Conservation (phyloP, 352 stramenopile genomes). For the Phytophthora podocarpi region DNA sequence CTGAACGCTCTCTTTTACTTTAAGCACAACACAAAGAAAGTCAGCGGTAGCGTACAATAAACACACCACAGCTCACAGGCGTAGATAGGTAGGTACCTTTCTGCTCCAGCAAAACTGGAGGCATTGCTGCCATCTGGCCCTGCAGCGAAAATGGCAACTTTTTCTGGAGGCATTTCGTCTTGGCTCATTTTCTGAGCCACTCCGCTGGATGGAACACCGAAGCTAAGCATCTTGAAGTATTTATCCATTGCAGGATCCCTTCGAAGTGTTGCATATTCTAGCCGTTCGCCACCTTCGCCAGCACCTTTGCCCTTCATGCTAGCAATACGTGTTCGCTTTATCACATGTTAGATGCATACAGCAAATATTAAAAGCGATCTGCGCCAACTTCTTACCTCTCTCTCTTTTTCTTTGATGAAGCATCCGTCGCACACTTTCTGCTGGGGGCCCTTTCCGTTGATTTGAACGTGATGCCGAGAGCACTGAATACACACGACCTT, state of each 20-base stretch:
- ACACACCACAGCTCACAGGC: background rate
- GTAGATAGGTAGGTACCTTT: constrained; percentile 21
- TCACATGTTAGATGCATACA: constrained; percentile 10
- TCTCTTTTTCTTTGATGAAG: constrained; percentile 75
- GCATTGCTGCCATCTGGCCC: constrained; percentile 41
- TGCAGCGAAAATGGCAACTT: constrained; percentile 61
- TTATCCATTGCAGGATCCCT: constrained; percentile 74
- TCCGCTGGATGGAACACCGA: constrained; percentile 68
- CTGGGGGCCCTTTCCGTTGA: constrained; percentile 46
- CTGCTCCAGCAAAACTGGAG: background rate
- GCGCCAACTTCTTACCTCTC: constrained; percentile 39
- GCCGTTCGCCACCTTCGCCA: constrained; percentile 36
- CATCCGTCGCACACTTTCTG: constrained; percentile 75
- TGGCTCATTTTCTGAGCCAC: constrained; percentile 85
- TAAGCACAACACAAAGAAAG: background rate
- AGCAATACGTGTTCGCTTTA: constrained; percentile 46
- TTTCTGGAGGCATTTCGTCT: constrained; percentile 67
- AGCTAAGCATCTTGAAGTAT: constrained; percentile 88
- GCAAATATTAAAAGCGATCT: background rate
- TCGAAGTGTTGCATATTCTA: constrained; percentile 59
- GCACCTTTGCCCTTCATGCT: constrained; percentile 18
- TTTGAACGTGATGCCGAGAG: constrained; percentile 56
- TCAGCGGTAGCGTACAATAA: background rate
- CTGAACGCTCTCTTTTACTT: constrained; percentile 15
- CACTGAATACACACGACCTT: constrained; percentile 62